phyloP scores from a whole-genome alignment of 768 basidiomycete genomes.

The Pleurotus platypus region DNA sequence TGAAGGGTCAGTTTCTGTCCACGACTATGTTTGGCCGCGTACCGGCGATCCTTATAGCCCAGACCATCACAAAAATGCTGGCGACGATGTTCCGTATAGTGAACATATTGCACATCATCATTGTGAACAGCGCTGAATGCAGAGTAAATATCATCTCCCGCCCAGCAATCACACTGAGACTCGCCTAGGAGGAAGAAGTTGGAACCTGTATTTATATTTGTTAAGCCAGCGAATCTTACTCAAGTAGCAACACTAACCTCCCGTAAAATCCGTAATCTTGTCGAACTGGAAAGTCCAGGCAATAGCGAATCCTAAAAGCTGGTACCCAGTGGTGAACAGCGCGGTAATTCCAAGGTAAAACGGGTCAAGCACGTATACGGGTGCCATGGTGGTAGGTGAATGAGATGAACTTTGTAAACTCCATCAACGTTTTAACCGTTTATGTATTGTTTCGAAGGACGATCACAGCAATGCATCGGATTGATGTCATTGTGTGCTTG shows the following conservation, averaged over 20 bases:
- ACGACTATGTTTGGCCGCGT: not conserved
- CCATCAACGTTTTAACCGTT: not conserved
- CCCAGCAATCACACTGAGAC: not conserved
- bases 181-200: slow-evolving; percentile 65
- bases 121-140: slow-evolving; percentile 50
- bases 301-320: slow-evolving; percentile 58
- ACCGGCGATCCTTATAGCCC: slow-evolving; percentile 60
- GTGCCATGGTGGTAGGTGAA: not conserved
- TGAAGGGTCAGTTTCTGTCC: not conserved
- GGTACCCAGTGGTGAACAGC: slow-evolving; percentile 54
- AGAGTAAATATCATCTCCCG: not conserved
- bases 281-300: slow-evolving; percentile 71
- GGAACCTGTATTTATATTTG: slow-evolving; percentile 33
- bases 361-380: not conserved
- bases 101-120: slow-evolving; percentile 59
- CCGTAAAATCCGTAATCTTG: slow-evolving; percentile 71
- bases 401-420: not conserved
- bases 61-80: slow-evolving; percentile 61
- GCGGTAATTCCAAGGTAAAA: slow-evolving; percentile 49
- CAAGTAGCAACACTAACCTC: slow-evolving; percentile 29
- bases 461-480: not conserved
- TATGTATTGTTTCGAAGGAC: not conserved
- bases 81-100: slow-evolving; percentile 56
- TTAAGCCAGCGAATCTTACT: not conserved
- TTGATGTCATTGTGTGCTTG: not conserved